A percentile compares a stretch with the other conserved stretches of the same genome.
Conservation (phyloP, 768 basidiomycete species). For the Chiua virens region DNA sequence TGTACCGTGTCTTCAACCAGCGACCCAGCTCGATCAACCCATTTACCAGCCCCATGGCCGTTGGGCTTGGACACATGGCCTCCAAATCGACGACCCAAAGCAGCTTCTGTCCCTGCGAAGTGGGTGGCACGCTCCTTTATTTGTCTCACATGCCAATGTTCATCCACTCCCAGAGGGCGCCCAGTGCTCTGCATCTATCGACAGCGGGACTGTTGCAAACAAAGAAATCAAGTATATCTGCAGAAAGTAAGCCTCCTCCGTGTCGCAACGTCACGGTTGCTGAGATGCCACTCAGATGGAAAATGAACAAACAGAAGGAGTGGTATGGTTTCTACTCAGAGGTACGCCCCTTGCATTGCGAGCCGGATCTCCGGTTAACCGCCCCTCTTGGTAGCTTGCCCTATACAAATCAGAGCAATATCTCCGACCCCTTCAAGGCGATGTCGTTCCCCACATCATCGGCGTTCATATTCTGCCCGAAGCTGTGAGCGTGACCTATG, state of each 20-base stretch:
- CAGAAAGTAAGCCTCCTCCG: conserved; percentile 31
- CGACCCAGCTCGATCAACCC: conserved; percentile 18
- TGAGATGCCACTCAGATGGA: conserved; percentile 31
- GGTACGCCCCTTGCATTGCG: conserved; percentile 24
- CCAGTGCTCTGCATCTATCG: conserved; percentile 39
- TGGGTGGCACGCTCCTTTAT: conserved; percentile 8
- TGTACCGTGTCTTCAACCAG: neutral
- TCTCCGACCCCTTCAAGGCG: conserved; percentile 52
- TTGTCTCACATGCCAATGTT: neutral
- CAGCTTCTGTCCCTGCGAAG: conserved; percentile 27
- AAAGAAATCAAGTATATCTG: conserved; percentile 35
- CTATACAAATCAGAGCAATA: conserved; percentile 48
- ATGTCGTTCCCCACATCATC: conserved; percentile 52
- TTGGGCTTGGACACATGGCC: conserved; percentile 32
- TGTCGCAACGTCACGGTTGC: neutral
- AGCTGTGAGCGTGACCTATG: conserved; percentile 44
- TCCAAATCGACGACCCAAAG: conserved; percentile 25
- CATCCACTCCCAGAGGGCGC: conserved; percentile 30
- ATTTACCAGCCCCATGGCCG: conserved; percentile 33
- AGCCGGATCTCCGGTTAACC: conserved; percentile 8
- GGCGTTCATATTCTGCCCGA: conserved; percentile 43
- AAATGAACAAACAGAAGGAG: conserved; percentile 26
- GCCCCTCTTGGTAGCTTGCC: conserved; percentile 41
- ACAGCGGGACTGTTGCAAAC: conserved; percentile 30
- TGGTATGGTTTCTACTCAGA: conserved; percentile 44